A percentile compares a stretch with the other conserved stretches of the same genome.
Evolutionary conservation across 2,329 filamentous ascomycete genomes (phyloP).

Genomic region (Scedosporium boydii): DNA sequence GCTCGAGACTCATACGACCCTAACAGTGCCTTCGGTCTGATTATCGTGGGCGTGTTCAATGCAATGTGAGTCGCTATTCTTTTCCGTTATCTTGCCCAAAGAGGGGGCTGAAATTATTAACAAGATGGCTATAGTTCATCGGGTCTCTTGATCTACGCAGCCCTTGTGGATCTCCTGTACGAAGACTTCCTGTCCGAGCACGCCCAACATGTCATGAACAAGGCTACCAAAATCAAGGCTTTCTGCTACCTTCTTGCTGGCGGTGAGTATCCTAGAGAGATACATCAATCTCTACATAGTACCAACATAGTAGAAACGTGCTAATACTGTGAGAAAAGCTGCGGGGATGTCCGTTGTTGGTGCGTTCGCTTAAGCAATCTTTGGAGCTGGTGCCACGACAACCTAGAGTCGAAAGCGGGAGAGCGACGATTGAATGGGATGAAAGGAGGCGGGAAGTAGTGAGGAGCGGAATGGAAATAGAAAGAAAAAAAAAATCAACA

Average conservation of each 20-base stretch:
- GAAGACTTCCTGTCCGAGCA: slow-evolving; percentile 57
- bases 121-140: slow-evolving; percentile 34
- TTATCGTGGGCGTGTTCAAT: slow-evolving; percentile 57
- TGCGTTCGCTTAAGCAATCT: slow-evolving; percentile 28
- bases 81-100: slow-evolving; percentile 7
- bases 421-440: neutral
- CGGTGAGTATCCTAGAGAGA: slow-evolving; percentile 25
- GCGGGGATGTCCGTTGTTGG: slow-evolving; percentile 36
- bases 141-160: slow-evolving; percentile 51
- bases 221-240: slow-evolving; percentile 42
- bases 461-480: neutral
- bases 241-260: slow-evolving; percentile 41
- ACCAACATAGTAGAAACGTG: neutral
- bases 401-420: neutral
- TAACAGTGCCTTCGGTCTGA: slow-evolving; percentile 52
- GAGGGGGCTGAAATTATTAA: slow-evolving; percentile 1
- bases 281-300: neutral
- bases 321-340: slow-evolving; percentile 17
- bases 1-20: slow-evolving; percentile 51
- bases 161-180: slow-evolving; percentile 52
- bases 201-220: slow-evolving; percentile 36
- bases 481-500: neutral
- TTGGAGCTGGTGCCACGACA: neutral
- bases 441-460: no score
- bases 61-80: slow-evolving; percentile 39